These are phyloP conservation scores for Leishmania arabica DNA, from an alignment of 208 protist genomes.

Conservation along the genomic window DNA sequence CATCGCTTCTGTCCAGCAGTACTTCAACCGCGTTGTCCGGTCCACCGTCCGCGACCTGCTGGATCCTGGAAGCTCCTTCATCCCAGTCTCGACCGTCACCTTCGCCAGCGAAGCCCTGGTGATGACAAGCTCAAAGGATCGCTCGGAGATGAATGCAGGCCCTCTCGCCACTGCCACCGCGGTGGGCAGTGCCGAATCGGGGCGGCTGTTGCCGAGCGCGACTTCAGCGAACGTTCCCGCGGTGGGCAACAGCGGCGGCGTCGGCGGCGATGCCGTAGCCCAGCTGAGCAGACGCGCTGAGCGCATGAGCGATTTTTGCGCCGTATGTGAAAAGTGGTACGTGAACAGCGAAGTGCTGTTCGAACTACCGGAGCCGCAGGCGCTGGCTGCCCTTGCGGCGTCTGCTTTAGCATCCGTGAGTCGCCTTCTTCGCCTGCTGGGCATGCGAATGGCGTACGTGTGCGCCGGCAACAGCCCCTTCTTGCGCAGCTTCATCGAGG, in stretches of 20 bases:
- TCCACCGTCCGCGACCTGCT: conserved; percentile 34
- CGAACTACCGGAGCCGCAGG: conserved; percentile 46
- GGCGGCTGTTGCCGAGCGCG: conserved; percentile 7
- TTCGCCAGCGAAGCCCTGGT: background rate
- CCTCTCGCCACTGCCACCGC: conserved; percentile 2
- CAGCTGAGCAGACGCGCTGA: conserved; percentile 45
- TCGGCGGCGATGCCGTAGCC: background rate
- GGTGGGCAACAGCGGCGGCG: conserved; percentile 4
- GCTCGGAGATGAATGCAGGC: conserved; percentile 3
- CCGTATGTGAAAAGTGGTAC: conserved; percentile 75
- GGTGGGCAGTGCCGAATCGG: background rate
- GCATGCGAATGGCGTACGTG: conserved; percentile 58
- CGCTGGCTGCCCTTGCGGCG: conserved; percentile 43
- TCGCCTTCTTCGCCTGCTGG: conserved; percentile 77
- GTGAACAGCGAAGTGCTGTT: conserved; percentile 59
- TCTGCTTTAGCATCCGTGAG: conserved; percentile 69
- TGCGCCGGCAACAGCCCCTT: conserved; percentile 60
- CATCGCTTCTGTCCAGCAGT: conserved; percentile 44
- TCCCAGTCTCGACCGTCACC: background rate
- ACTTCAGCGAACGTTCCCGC: conserved; percentile 17
- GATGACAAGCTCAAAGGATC: conserved; percentile 11
- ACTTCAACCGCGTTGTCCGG: conserved; percentile 38
- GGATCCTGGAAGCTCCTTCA: background rate
- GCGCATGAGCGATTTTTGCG: conserved; percentile 80
- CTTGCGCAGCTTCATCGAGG: conserved; percentile 33